Base-by-base conservation (phyloP, 2,329 filamentous ascomycete genomes). In the Rhytidhysteron rufulum region DNA sequence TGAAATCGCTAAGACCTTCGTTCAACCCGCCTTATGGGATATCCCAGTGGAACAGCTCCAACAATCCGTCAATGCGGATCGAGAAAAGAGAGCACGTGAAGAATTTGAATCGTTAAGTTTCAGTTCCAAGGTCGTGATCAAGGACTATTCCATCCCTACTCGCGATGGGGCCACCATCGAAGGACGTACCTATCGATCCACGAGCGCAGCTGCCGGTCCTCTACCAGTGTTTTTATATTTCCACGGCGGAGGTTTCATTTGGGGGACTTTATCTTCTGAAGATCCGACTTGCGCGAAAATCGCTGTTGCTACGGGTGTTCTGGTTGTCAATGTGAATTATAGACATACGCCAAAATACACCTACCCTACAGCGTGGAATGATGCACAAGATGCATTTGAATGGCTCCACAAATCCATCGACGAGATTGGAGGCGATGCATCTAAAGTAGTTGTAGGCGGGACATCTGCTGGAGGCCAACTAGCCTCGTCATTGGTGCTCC, bases 271-370 rank as follows among this genome's bases (percentile, higher is more conserved):
- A 2, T 48, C 55, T 1, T 71, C 71, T 0, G 79, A 82, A 44
- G 77, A 82, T 39, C 70, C 71, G 0, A 65, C 62, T 1, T 82
- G 77, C 45, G 58, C 71, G 0, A 63, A 67, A 0, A 68, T 78
- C 8, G 72, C 75, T 0, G 53, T 69, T 10, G 62, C 63, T 4
- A 54, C 65, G 0, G 55, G 60, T 1, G 63, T 72, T 2, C 58
- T 74, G 0, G 75, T 80, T 0, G 49, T 80, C 1, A 77, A 78
- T 31, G 62, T 80, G 10, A 77, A 79, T 47, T 82, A 82, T 52
- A 72, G 79, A 0, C 78, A 82, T 49, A 78, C 77, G 0, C 78
- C 78, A 0, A 72, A 80, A 37, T 60, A 70, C 45, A 49, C 43
- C 0, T 81, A 74, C 41, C 79, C 79, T 0, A 73, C 68, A 0